phyloP scores from a whole-genome alignment of 306 rosid genomes.

The Rubus parviflorus region DNA sequence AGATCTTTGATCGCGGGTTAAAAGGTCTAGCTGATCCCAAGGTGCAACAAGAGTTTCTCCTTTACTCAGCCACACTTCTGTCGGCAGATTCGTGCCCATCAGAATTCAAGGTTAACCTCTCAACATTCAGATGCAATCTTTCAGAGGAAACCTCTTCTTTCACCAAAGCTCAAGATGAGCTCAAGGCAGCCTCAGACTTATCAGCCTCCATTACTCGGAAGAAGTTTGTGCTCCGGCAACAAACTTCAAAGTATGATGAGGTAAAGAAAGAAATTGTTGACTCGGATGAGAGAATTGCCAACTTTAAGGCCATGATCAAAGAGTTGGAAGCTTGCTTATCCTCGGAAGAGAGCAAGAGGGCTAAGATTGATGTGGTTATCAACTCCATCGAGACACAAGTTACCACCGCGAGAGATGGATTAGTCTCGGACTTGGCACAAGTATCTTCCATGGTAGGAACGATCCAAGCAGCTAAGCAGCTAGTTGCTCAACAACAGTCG shows the following conservation, averaged over 20 bases:
- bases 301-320: background rate
- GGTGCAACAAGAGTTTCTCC: background rate
- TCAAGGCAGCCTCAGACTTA: background rate
- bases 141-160: background rate
- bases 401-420: background rate
- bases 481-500: background rate
- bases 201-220: background rate
- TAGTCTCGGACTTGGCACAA: background rate
- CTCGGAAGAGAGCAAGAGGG: background rate
- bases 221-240: background rate
- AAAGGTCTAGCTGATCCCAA: background rate
- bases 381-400: background rate
- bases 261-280: background rate
- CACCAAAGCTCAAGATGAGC: background rate
- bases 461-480: background rate
- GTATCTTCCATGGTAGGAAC: background rate
- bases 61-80: background rate
- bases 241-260: background rate
- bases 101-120: background rate
- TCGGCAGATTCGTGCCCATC: background rate
- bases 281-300: background rate
- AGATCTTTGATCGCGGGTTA: background rate
- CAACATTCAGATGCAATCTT: background rate
- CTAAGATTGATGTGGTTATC: background rate
- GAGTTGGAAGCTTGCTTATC: constrained; percentile 3